Evolutionary conservation across 345 rosid genomes (phyloP).

Genomic region (Populus tremula): DNA sequence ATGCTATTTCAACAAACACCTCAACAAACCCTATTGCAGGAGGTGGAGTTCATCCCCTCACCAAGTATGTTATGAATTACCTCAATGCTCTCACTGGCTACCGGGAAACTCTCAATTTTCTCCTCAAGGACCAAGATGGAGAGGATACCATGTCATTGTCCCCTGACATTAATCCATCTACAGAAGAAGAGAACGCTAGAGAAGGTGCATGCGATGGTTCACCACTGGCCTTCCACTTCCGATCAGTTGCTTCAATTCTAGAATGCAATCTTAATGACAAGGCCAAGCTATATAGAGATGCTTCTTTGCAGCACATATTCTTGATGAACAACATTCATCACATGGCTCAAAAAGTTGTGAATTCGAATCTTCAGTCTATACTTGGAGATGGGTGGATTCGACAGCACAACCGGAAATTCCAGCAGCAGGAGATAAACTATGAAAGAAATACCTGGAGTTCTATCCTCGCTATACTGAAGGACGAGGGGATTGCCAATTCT

Average conservation of each 20-base stretch:
- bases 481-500: constrained; percentile 51
- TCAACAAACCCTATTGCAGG: constrained; percentile 57
- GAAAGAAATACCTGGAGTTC: constrained; percentile 77
- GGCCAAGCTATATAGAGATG: constrained; percentile 61
- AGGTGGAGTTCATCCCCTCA: constrained; percentile 78
- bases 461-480: constrained; percentile 56
- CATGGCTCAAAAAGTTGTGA: constrained; percentile 75
- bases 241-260: constrained; percentile 52
- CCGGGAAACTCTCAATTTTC: constrained; percentile 54
- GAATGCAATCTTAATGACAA: constrained; percentile 65
- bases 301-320: constrained; percentile 68
- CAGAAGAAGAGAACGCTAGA: constrained; percentile 39
- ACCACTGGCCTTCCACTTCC: constrained; percentile 50
- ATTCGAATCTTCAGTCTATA: constrained; percentile 57
- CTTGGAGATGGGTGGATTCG: constrained; percentile 79
- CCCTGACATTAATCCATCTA: constrained; percentile 32
- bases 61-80: constrained; percentile 82
- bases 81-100: constrained; percentile 62
- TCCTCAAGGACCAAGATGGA: constrained; percentile 50
- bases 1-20: constrained; percentile 57
- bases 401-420: constrained; percentile 74
- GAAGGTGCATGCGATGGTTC: constrained; percentile 29
- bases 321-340: constrained; percentile 84
- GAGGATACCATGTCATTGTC: constrained; percentile 30
- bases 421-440: constrained; percentile 65